phyloP scores from a whole-genome alignment of 2,329 filamentous ascomycete genomes.

The Acrodontium crateriforme region DNA sequence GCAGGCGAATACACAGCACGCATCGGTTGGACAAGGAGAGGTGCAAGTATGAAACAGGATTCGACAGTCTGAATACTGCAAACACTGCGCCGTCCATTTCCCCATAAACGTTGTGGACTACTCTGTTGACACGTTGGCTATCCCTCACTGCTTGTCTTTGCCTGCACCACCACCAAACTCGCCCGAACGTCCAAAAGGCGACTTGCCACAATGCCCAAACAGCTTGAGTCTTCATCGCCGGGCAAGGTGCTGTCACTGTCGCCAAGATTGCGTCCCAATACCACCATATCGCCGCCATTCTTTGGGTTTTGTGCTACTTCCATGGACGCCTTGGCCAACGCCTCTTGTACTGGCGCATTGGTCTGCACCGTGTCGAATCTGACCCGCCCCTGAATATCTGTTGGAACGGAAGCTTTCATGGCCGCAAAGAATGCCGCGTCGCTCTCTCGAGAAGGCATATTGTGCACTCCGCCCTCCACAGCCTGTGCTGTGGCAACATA shows the following conservation, averaged over 20 bases:
- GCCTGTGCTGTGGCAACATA: slow-evolving; percentile 28
- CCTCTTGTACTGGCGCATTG: slow-evolving; percentile 23
- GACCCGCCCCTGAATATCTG: slow-evolving; percentile 39
- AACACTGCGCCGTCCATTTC: no score
- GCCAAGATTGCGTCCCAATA: slow-evolving; percentile 43
- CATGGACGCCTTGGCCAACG: slow-evolving; percentile 40
- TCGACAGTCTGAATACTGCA: no score
- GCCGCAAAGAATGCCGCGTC: slow-evolving; percentile 44
- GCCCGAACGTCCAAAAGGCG: slow-evolving; percentile 44
- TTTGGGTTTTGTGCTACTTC: slow-evolving; percentile 47
- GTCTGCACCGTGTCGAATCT: slow-evolving; percentile 42
- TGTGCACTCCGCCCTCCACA: neutral
- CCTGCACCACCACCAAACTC: slow-evolving; percentile 59
- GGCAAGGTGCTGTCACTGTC: slow-evolving; percentile 26
- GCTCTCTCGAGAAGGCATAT: slow-evolving; percentile 20
- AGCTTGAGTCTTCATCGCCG: slow-evolving; percentile 21
- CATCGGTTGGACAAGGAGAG: no score
- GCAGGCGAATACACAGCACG: no score
- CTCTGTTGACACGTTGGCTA: no score
- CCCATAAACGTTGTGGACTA: no score
- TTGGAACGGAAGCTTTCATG: slow-evolving; percentile 41
- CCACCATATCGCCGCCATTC: slow-evolving; percentile 58
- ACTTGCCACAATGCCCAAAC: slow-evolving; percentile 47
- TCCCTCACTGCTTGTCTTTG: slow-evolving; percentile 22
- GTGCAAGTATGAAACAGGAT: no score